phyloP scores from a whole-genome alignment of 345 rosid species.

The Populus pruinosa region DNA sequence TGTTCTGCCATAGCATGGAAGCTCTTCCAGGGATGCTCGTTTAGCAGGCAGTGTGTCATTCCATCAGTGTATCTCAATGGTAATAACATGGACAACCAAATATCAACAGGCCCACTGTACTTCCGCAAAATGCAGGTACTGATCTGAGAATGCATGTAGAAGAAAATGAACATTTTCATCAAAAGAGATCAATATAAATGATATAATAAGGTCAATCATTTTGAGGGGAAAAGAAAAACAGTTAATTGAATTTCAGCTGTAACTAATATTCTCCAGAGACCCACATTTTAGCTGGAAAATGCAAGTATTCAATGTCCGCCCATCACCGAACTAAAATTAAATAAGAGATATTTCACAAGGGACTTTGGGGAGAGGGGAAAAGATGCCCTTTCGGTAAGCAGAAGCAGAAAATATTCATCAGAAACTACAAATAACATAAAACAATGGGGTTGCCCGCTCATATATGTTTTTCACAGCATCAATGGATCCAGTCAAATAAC shows the following conservation, averaged over 20 bases:
- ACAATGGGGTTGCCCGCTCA: not conserved
- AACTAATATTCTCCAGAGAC: not conserved
- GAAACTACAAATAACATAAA: not conserved
- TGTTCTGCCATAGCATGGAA: constrained; percentile 74
- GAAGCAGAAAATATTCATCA: not conserved
- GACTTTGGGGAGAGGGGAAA: not conserved
- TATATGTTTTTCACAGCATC: not conserved
- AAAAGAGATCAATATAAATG: not conserved
- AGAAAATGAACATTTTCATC: not conserved
- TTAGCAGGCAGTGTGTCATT: constrained; percentile 35
- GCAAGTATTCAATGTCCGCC: not conserved
- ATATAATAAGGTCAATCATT: not conserved
- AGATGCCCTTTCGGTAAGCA: not conserved
- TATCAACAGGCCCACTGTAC: constrained; percentile 69
- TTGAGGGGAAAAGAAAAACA: not conserved
- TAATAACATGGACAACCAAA: constrained; percentile 53
- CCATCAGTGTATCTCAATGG: constrained; percentile 15
- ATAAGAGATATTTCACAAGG: not conserved
- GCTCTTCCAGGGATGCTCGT: constrained; percentile 59
- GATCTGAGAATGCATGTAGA: constrained; percentile 30
- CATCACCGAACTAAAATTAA: too few relatives aligned
- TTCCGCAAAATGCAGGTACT: constrained; percentile 68
- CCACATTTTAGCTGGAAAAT: not conserved
- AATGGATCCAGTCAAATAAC: not conserved
- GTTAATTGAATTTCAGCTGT: not conserved